These are phyloP conservation scores for Talaromyces pinophilus DNA, from an alignment of 2,329 filamentous ascomycete genomes.

Conservation along the genomic window DNA sequence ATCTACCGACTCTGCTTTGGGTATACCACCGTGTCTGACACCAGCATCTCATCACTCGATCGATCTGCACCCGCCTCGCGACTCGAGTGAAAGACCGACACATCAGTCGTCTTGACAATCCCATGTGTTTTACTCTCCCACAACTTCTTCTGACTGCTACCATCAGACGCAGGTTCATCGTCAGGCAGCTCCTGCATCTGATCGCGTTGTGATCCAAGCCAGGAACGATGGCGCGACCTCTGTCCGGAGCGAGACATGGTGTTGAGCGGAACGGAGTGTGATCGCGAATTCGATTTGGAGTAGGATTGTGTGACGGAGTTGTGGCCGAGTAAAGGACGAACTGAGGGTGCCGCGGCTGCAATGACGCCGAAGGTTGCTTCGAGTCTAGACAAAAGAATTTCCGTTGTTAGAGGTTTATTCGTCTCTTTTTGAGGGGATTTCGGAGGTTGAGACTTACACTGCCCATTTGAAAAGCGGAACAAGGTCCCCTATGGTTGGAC, in stretches of 20 bases:
- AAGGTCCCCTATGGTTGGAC: constrained; percentile 6
- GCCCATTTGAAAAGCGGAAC: constrained; percentile 18
- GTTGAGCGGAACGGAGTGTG: constrained; percentile 17
- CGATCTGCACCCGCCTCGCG: background rate
- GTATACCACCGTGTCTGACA: background rate
- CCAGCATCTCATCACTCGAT: constrained; percentile 14
- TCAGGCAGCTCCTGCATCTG: constrained; percentile 11
- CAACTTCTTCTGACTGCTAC: constrained; percentile 9
- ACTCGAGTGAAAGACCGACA: constrained; percentile 13
- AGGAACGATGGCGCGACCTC: constrained; percentile 2
- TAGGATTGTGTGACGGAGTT: constrained; percentile 13
- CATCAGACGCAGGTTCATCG: constrained; percentile 4
- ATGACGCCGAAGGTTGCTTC: constrained; percentile 19
- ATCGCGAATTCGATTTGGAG: constrained; percentile 12
- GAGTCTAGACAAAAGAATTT: background rate
- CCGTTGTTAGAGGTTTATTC: background rate
- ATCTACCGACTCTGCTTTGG: constrained; percentile 1
- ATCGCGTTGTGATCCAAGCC: constrained; percentile 11
- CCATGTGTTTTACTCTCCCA: constrained; percentile 1
- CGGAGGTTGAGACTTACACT: constrained; percentile 5
- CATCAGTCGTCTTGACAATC: constrained; percentile 18
- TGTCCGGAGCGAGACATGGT: constrained; percentile 9
- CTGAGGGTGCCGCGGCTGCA: constrained; percentile 6
- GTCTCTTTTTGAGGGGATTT: background rate
- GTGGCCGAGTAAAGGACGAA: constrained; percentile 15